Conservation (phyloP, 371 early-diverging fungal species). For the Syncephalastrum monosporum region DNA sequence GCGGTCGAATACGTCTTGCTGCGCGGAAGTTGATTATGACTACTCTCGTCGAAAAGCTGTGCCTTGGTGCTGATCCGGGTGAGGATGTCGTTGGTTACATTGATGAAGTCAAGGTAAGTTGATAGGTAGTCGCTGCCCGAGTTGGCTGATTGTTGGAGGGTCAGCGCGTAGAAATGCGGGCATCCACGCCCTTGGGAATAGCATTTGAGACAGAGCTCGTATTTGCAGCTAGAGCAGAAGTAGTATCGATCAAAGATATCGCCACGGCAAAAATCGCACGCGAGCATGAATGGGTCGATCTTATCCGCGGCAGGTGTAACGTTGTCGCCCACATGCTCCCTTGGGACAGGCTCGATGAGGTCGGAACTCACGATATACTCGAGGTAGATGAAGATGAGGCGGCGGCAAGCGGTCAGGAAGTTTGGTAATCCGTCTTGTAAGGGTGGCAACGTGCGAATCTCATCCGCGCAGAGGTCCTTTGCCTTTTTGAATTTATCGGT, state of each 20-base stretch:
- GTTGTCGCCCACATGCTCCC: conserved; percentile 14
- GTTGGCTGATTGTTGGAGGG: conserved; percentile 19
- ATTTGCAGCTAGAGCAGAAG: conserved; percentile 27
- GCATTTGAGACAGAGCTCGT: conserved; percentile 35
- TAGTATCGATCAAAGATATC: conserved; percentile 38
- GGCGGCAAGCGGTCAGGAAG: no score
- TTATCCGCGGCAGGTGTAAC: neutral
- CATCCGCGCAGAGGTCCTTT: neutral
- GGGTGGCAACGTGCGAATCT: no score
- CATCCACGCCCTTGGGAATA: conserved; percentile 35
- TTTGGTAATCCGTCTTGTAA: no score
- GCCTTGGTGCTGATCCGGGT: neutral
- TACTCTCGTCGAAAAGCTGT: neutral
- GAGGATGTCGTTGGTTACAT: conserved; percentile 11
- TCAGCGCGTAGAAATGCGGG: conserved; percentile 20
- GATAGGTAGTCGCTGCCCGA: neutral
- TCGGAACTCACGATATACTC: conserved; percentile 24
- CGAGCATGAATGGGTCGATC: conserved; percentile 13
- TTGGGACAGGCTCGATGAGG: conserved; percentile 15
- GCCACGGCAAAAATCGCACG: conserved; percentile 38
- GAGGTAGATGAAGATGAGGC: neutral
- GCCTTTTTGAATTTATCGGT: neutral
- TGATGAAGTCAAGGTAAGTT: conserved; percentile 14
- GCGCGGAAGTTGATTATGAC: neutral
- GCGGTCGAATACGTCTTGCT: conserved; percentile 15